phyloP scores from a whole-genome alignment of 441 rosid genomes.

The Caryocar brasiliense region DNA sequence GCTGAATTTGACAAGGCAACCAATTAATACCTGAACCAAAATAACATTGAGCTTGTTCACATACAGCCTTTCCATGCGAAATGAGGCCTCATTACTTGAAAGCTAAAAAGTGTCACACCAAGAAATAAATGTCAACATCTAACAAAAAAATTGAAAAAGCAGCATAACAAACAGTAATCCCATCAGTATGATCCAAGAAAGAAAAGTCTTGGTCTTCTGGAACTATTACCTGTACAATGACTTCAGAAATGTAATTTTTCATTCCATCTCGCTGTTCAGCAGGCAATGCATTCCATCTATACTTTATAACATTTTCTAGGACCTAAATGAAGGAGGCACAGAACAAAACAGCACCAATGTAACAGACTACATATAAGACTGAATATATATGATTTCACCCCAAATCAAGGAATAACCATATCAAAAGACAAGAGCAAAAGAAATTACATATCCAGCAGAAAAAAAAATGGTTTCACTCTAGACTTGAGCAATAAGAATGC shows the following conservation, averaged over 20 bases:
- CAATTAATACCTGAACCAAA: slow-evolving; percentile 79
- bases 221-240: slow-evolving; percentile 80
- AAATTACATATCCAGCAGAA: too few species aligned
- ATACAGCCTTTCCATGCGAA: slow-evolving; percentile 79
- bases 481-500: too few species aligned
- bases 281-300: slow-evolving; percentile 98
- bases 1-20: background rate
- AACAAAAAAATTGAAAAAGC: background rate
- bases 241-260: slow-evolving; percentile 98
- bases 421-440: too few species aligned
- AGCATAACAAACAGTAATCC: background rate
- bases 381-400: too few species aligned
- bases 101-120: too few species aligned
- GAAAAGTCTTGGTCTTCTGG: background rate
- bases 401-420: too few species aligned
- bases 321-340: slow-evolving; percentile 42
- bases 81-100: slow-evolving; percentile 82
- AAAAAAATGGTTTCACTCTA: too few species aligned
- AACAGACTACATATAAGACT: too few species aligned
- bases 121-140: background rate
- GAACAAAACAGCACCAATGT: background rate
- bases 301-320: slow-evolving; percentile 95
- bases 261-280: slow-evolving; percentile 97
- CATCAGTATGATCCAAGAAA: too few species aligned
- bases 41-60: slow-evolving; percentile 92